These are phyloP conservation scores for Thoreauomyces humboldtii DNA, from an alignment of 192 early-diverging fungal species.

Conservation along the genomic window DNA sequence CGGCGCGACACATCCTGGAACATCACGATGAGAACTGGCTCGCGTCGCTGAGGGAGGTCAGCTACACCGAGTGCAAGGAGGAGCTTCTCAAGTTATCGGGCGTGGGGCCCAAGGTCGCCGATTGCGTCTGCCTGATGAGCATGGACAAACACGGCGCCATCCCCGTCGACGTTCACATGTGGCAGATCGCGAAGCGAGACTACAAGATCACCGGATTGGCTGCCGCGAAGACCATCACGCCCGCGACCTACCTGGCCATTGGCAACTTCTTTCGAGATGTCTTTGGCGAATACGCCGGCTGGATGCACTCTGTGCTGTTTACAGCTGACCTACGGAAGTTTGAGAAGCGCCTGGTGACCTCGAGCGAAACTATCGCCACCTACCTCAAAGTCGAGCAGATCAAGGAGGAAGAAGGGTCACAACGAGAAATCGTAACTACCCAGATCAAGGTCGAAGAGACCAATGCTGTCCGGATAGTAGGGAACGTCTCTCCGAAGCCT, in stretches of 20 bases:
- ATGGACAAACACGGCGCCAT: conserved; percentile 70
- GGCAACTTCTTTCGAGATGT: conserved; percentile 67
- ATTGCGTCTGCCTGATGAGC: conserved; percentile 91
- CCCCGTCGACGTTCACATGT: conserved; percentile 94
- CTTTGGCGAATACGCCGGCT: conserved; percentile 78
- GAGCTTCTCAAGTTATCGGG: conserved; percentile 72
- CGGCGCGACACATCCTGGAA: conserved; percentile 56
- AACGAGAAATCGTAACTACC: too few relatives aligned
- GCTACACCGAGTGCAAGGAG: conserved; percentile 57
- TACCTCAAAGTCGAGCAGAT: too few relatives aligned
- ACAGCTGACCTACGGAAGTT: conserved; percentile 29
- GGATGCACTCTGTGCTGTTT: conserved; percentile 36
- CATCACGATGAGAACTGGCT: conserved; percentile 64
- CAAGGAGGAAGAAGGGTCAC: too few relatives aligned
- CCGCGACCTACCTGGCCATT: conserved; percentile 66
- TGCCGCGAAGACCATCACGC: conserved; percentile 45
- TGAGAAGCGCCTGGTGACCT: background rate
- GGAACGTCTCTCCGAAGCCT: too few relatives aligned
- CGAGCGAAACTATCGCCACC: too few relatives aligned
- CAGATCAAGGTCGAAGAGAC: too few relatives aligned
- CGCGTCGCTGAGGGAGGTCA: conserved; percentile 47
- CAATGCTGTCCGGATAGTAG: too few relatives aligned
- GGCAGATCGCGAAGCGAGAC: conserved; percentile 85
- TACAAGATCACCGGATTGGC: conserved; percentile 60
- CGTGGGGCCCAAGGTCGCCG: conserved; percentile 94